Conservation (phyloP, 768 basidiomycete genomes). For the Termitomyces sp. region DNA sequence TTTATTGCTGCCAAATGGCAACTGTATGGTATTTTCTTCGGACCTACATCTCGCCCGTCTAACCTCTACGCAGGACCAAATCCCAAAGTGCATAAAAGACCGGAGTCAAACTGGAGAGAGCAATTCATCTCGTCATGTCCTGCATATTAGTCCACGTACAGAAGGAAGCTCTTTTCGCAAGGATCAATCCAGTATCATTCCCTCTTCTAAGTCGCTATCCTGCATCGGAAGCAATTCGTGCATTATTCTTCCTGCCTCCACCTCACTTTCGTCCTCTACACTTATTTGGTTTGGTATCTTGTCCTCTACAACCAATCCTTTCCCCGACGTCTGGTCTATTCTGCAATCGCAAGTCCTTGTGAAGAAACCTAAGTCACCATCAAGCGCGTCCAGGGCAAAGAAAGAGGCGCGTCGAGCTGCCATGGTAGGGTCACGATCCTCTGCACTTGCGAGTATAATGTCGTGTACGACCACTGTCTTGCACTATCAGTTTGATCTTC, state of each 20-base stretch:
- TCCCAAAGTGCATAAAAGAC: conserved; percentile 19
- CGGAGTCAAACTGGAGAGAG: neutral
- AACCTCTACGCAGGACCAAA: conserved; percentile 35
- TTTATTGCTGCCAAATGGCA: conserved; percentile 58
- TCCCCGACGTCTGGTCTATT: conserved; percentile 32
- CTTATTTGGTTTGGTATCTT: conserved; percentile 17
- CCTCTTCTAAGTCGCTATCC: conserved; percentile 14
- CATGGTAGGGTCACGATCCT: conserved; percentile 41
- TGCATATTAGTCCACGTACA: neutral
- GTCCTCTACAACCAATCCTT: conserved; percentile 20
- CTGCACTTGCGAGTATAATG: conserved; percentile 52
- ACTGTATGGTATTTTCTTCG: conserved; percentile 44
- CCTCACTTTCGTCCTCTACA: conserved; percentile 9
- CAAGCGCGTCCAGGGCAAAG: conserved; percentile 64
- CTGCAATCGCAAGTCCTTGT: conserved; percentile 66
- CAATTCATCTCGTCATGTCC: neutral
- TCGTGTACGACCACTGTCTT: conserved; percentile 63
- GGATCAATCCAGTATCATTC: conserved; percentile 13
- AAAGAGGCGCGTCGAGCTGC: conserved; percentile 60
- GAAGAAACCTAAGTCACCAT: conserved; percentile 59
- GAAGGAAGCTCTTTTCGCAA: neutral
- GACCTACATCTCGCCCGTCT: neutral
- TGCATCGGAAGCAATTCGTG: neutral
- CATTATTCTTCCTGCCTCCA: conserved; percentile 9
- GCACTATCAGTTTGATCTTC: neutral